These are phyloP conservation scores for Pugionium cornutum DNA, from an alignment of 345 rosid genomes.

Conservation along the genomic window DNA sequence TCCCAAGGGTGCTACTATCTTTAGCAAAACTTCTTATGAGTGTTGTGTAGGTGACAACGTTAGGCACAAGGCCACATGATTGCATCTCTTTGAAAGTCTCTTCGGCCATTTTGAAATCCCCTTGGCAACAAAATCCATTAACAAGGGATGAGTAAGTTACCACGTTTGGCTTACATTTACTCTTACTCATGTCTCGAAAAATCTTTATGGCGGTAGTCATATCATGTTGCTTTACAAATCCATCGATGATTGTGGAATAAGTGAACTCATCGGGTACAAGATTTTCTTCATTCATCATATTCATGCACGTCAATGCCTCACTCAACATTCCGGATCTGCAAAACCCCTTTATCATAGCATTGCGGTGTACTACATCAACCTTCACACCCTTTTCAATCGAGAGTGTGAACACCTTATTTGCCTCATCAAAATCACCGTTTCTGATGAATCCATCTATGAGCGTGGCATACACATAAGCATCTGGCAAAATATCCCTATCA, in stretches of 20 bases:
- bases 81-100: slow-evolving; percentile 60
- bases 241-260: slow-evolving; percentile 77
- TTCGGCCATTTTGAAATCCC: slow-evolving; percentile 62
- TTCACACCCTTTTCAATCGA: slow-evolving; percentile 57
- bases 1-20: slow-evolving; percentile 58
- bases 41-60: slow-evolving; percentile 75
- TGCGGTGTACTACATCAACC: slow-evolving; percentile 66
- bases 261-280: slow-evolving; percentile 72
- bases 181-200: slow-evolving; percentile 60
- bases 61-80: slow-evolving; percentile 61
- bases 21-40: slow-evolving; percentile 66
- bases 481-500: slow-evolving; percentile 60
- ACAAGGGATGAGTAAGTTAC: slow-evolving; percentile 76
- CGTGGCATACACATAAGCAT: slow-evolving; percentile 67
- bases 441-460: slow-evolving; percentile 76
- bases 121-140: slow-evolving; percentile 63
- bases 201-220: slow-evolving; percentile 54
- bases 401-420: slow-evolving; percentile 55
- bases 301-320: slow-evolving; percentile 56
- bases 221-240: slow-evolving; percentile 74
- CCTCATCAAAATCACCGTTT: slow-evolving; percentile 61
- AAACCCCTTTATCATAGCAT: slow-evolving; percentile 86
- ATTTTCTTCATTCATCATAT: slow-evolving; percentile 51
- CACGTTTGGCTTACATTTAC: slow-evolving; percentile 69
- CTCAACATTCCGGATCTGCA: slow-evolving; percentile 75